These are phyloP conservation scores for Arthromyces matolae DNA, from an alignment of 768 basidiomycete species.

Conservation along the genomic window DNA sequence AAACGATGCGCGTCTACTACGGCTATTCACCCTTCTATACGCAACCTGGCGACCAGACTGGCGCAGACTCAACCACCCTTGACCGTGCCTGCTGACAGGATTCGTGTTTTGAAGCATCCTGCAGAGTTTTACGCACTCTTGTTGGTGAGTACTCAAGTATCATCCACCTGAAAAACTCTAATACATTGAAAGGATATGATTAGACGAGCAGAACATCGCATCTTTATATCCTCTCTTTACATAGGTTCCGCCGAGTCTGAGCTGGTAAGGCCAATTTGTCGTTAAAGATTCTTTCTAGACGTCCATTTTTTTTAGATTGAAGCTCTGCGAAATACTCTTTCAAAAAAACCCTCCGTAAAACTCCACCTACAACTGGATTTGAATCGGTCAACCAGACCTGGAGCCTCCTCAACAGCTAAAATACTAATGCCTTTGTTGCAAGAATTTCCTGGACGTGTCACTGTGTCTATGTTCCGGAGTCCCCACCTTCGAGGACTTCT, in stretches of 20 bases:
- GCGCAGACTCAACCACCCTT: constrained; percentile 46
- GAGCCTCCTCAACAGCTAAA: constrained; percentile 63
- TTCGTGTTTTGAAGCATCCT: constrained; percentile 56
- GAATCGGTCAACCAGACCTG: constrained; percentile 73
- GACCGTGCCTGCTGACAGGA: constrained; percentile 37
- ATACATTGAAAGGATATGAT: constrained; percentile 63
- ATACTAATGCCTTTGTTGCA: constrained; percentile 69
- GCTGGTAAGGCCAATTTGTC: constrained; percentile 51
- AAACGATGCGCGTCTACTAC: constrained; percentile 23
- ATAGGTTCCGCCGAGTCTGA: constrained; percentile 76
- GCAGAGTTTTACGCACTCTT: constrained; percentile 52
- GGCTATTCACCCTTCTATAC: constrained; percentile 32
- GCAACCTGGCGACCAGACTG: constrained; percentile 34
- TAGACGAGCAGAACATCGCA: constrained; percentile 64
- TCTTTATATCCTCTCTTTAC: constrained; percentile 90
- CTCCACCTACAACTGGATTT: constrained; percentile 77
- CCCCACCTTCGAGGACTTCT: constrained; percentile 77
- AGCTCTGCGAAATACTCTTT: constrained; percentile 58
- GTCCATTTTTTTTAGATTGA: constrained; percentile 52
- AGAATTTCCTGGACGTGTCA: constrained; percentile 69
- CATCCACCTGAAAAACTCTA: not conserved
- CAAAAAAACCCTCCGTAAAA: constrained; percentile 54
- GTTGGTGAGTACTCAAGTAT: constrained; percentile 36
- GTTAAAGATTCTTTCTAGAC: not conserved
- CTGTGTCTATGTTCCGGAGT: constrained; percentile 81